Percentiles rank a stretch among this genome's conserved stretches.
Evolutionary conservation across 1,284 basidiomycete genomes (phyloP).

Genomic region (Tilletia setariae): DNA sequence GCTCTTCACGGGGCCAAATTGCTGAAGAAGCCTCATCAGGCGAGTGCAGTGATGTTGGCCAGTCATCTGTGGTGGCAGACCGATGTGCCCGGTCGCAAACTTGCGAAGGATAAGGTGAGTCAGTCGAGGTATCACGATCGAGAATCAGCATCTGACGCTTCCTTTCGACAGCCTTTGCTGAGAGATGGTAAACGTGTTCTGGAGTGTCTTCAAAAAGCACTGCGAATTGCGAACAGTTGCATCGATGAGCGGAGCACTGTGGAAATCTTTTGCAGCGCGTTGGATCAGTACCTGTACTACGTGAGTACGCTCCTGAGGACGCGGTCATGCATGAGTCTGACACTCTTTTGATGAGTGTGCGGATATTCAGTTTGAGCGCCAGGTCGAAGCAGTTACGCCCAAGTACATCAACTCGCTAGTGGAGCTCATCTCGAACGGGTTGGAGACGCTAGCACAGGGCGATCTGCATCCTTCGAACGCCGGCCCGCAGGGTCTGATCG

Average conservation of each 20-base stretch:
- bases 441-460: slow-evolving; percentile 28
- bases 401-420: slow-evolving; percentile 51
- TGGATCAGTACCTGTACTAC: slow-evolving; percentile 53
- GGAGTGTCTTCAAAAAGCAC: slow-evolving; percentile 51
- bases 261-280: slow-evolving; percentile 50
- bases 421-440: slow-evolving; percentile 47
- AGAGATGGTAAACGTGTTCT: slow-evolving; percentile 51
- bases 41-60: slow-evolving; percentile 52
- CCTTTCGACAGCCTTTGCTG: slow-evolving; percentile 28
- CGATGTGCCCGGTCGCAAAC: slow-evolving; percentile 30
- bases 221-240: slow-evolving; percentile 52
- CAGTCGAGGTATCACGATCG: too few relatives aligned
- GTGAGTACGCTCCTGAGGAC: slow-evolving; percentile 16
- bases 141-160: not conserved
- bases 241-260: slow-evolving; percentile 50
- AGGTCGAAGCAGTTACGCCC: slow-evolving; percentile 47
- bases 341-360: too few relatives aligned
- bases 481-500: slow-evolving; percentile 67
- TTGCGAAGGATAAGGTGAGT: slow-evolving; percentile 21
- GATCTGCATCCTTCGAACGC: slow-evolving; percentile 15
- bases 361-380: slow-evolving; percentile 44
- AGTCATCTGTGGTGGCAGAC: slow-evolving; percentile 54
- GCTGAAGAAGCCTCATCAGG: slow-evolving; percentile 53
- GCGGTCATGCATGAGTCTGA: not conserved
- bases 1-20: slow-evolving; percentile 50